A percentile compares a stretch with the other conserved stretches of the same genome.
Evolutionary conservation across 495 filamentous ascomycete genomes (phyloP).

Genomic region (Aspergillus bridgeri): DNA sequence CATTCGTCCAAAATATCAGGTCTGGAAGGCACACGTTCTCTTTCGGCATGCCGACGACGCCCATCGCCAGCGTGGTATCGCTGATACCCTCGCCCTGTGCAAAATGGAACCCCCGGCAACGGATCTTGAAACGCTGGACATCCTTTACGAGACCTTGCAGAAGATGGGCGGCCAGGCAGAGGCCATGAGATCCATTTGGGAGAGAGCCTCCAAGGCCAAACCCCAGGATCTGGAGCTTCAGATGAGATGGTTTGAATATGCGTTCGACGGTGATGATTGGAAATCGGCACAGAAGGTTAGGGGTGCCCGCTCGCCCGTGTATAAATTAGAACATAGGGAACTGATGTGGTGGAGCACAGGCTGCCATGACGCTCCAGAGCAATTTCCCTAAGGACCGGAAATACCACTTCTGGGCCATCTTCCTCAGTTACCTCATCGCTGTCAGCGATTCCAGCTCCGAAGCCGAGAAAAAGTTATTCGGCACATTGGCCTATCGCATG

Average conservation of each 20-base stretch:
- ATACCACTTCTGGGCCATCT: conserved; percentile 58
- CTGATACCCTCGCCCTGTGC: conserved; percentile 47
- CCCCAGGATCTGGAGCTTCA: conserved; percentile 51
- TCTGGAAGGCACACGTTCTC: conserved; percentile 52
- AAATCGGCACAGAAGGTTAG: conserved; percentile 56
- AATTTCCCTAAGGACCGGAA: conserved; percentile 54
- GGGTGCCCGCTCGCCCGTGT: neutral
- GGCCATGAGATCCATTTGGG: conserved; percentile 47
- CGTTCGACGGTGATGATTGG: conserved; percentile 49
- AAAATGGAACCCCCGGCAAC: conserved; percentile 46
- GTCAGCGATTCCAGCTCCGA: conserved; percentile 37
- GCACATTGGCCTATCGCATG: conserved; percentile 57
- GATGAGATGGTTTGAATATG: conserved; percentile 50
- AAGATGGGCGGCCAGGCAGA: conserved; percentile 32
- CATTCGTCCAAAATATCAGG: conserved; percentile 25
- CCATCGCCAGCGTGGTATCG: conserved; percentile 39
- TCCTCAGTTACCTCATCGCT: conserved; percentile 45
- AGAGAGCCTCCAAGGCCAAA: conserved; percentile 50
- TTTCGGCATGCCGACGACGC: conserved; percentile 41
- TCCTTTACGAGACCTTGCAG: conserved; percentile 37
- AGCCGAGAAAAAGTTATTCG: conserved; percentile 52
- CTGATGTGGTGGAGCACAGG: conserved; percentile 28
- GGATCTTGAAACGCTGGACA: conserved; percentile 49
- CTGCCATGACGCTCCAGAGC: conserved; percentile 57
- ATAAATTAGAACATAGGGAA: neutral